These are phyloP conservation scores for Scleroderma bovista DNA, from an alignment of 768 basidiomycete genomes.

Conservation along the genomic window DNA sequence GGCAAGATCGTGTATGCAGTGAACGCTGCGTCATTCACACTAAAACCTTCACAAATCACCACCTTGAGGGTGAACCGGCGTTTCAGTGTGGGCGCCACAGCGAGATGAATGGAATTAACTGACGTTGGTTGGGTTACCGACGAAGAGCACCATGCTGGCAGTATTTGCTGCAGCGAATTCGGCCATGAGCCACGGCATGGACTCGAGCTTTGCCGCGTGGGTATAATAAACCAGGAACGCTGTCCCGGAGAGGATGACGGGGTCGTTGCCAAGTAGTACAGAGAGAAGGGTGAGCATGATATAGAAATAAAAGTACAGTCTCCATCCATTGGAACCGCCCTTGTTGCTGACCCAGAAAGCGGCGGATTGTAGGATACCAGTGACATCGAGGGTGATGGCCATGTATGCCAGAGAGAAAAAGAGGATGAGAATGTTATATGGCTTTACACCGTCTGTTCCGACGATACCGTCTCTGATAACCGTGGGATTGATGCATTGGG, in stretches of 20 bases:
- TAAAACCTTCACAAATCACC: slow-evolving; percentile 84
- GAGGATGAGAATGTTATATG: slow-evolving; percentile 89
- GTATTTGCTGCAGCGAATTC: slow-evolving; percentile 80
- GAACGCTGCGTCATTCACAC: slow-evolving; percentile 70
- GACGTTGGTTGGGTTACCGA: slow-evolving; percentile 88
- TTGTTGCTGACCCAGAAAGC: slow-evolving; percentile 86
- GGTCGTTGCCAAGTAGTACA: slow-evolving; percentile 87
- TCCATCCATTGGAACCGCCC: slow-evolving; percentile 68
- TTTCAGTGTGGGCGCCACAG: neutral
- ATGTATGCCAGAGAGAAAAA: slow-evolving; percentile 93
- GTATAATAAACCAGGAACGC: slow-evolving; percentile 90
- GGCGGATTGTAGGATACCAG: slow-evolving; percentile 79
- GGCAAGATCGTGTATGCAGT: slow-evolving; percentile 82
- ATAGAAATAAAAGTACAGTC: slow-evolving; percentile 78
- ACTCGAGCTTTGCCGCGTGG: slow-evolving; percentile 42
- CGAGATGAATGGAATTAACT: neutral
- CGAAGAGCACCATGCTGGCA: slow-evolving; percentile 68
- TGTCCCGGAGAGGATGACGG: slow-evolving; percentile 88
- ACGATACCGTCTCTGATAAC: slow-evolving; percentile 76
- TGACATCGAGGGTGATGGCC: slow-evolving; percentile 85
- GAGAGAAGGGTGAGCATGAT: slow-evolving; percentile 74
- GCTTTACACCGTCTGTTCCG: slow-evolving; percentile 71
- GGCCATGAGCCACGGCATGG: slow-evolving; percentile 64
- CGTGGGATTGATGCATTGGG: slow-evolving; percentile 40
- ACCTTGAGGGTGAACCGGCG: slow-evolving; percentile 26